Evolutionary conservation across 192 early-diverging fungal genomes (phyloP).

Genomic region (Funneliformis mosseae): DNA sequence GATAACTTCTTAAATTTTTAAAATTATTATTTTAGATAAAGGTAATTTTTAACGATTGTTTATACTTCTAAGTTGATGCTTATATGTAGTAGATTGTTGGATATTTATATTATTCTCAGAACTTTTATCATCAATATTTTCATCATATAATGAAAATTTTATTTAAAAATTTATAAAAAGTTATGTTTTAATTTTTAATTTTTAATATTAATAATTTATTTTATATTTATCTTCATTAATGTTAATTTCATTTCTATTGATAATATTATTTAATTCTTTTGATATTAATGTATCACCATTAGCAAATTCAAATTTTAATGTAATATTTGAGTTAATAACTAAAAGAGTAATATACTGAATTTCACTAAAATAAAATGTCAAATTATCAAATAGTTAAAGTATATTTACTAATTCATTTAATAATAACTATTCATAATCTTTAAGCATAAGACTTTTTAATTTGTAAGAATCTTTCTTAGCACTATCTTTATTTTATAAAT

Average conservation of each 20-base stretch:
- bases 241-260: not conserved
- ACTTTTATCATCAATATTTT: not conserved
- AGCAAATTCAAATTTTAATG: constrained; percentile 11
- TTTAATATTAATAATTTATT: too few relatives aligned
- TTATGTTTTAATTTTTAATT: too few relatives aligned
- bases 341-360: constrained; percentile 11
- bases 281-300: not conserved
- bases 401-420: not conserved
- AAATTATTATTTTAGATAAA: not conserved
- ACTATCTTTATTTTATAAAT: not conserved
- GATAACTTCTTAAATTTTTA: not conserved
- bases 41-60: not conserved
- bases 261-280: not conserved
- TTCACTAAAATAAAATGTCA: constrained; percentile 11
- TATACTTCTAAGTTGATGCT: not conserved
- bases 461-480: not conserved
- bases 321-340: constrained; percentile 1
- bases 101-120: not conserved
- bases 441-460: not conserved
- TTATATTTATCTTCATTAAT: not conserved
- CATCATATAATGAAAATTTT: constrained; percentile 2
- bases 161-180: not conserved
- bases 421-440: not conserved
- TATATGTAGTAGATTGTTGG: not conserved
- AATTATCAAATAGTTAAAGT: constrained; percentile 5